Evolutionary conservation across 345 rosid species (phyloP).

Genomic region (Turnera subulata): DNA sequence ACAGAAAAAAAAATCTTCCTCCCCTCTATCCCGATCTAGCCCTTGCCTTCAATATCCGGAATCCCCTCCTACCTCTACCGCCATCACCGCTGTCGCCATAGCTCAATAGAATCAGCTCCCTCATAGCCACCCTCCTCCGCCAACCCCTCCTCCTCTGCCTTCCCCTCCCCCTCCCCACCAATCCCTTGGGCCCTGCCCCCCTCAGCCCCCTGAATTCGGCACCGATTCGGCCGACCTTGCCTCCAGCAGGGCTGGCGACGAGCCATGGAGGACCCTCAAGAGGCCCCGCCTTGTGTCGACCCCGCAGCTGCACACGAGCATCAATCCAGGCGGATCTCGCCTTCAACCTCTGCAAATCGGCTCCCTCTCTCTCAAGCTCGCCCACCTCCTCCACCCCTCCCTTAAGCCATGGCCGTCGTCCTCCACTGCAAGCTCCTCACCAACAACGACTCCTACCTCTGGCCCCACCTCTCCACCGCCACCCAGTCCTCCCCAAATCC

Average conservation of each 20-base stretch:
- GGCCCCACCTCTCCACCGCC: too few species aligned
- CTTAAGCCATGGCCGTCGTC: too few species aligned
- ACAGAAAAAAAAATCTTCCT: too few species aligned
- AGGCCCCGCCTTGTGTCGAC: slow-evolving; percentile 32
- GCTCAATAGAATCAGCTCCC: slow-evolving; percentile 33
- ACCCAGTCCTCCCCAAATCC: too few species aligned
- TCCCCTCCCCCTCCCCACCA: slow-evolving; percentile 13
- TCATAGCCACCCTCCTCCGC: slow-evolving; percentile 33
- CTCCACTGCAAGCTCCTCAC: too few species aligned
- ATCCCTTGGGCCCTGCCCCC: slow-evolving; percentile 9
- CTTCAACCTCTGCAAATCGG: too few species aligned
- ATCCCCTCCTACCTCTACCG: slow-evolving; percentile 10
- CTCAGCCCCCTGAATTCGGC: slow-evolving; percentile 32
- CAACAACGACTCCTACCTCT: too few species aligned
- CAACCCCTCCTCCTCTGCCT: slow-evolving; percentile 37
- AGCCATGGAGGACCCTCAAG: slow-evolving; percentile 30
- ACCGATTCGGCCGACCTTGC: slow-evolving; percentile 23
- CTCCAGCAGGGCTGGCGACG: slow-evolving; percentile 23
- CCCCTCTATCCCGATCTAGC: slow-evolving; percentile 93
- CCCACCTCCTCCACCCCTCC: too few species aligned
- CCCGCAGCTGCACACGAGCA: slow-evolving; percentile 34
- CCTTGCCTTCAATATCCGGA: slow-evolving; percentile 73
- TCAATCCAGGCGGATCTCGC: too few species aligned
- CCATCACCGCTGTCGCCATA: slow-evolving; percentile 2
- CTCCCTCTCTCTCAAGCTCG: too few species aligned